Evolutionary conservation across 164 flowering plant genomes (phyloP), one percentile per base, ranked within the genome.

Genomic region (Pachysandra terminalis): DNA sequence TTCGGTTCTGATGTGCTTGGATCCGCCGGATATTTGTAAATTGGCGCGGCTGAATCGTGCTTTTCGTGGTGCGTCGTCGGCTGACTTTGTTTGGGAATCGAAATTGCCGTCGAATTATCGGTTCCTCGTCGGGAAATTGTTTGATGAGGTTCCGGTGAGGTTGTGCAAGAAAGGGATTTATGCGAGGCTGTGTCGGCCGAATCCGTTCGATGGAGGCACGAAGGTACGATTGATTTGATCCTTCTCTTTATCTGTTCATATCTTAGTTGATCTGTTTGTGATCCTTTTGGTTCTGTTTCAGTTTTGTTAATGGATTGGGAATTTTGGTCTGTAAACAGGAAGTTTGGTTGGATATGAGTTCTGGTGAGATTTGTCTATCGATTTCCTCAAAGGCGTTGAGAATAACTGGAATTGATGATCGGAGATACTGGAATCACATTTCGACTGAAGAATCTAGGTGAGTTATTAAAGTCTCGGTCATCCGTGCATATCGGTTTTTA

Each of bases 61-160:
- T 22, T 92, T 90, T 74, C 81, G 89, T 25, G 89, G 82, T 1
- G 97, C 97, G 52, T 83, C 97, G 5, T 81, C 81, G 19, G 96
- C 99, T 21, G 99, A 95, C 79, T 86, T 88, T 56, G 87, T 95
- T 0, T 92, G 97, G 99, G 94, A 92, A 23, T 81, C 89, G 3
- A 92, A 92, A 69, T 67, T 92, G 73, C 98, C 98, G 0, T n/a
- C 62, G 3, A 88, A 86, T 81, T 94, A 88, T 74, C 66, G 52
- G 1, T 58, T 64, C 49, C 73, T 94, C 55, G 25, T 83, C 2
- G 64, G 62, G 25, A 79, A 75, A 67, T 68, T 90, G 22, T 69
- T 81, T 28, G 87, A 77, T 57, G 80, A 74, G 21, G 28, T 55
- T 23, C 58, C 75, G 0, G 67, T 54, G 59, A 64, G 69, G 59